These are phyloP conservation scores for Ustilago trichophora DNA, from an alignment of 1,284 basidiomycete species.

Conservation along the genomic window DNA sequence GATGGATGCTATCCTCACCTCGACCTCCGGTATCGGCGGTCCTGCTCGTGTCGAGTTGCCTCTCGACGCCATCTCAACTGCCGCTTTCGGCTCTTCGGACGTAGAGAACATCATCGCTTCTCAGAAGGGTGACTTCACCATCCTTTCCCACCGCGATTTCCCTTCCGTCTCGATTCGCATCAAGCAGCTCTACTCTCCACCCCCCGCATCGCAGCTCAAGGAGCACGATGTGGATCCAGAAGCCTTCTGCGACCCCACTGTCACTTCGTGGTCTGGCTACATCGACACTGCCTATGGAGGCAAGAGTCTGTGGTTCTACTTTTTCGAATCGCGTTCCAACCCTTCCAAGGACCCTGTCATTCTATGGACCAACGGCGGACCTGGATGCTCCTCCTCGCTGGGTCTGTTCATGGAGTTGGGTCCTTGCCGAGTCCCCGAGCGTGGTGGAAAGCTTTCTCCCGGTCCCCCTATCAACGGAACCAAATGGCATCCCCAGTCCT, in stretches of 20 bases:
- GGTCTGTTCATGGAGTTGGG: conserved; percentile 76
- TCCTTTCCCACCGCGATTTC: conserved; percentile 55
- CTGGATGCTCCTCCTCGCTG: conserved; percentile 68
- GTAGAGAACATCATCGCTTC: conserved; percentile 44
- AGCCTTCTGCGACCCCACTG: conserved; percentile 61
- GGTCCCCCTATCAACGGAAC: conserved; percentile 70
- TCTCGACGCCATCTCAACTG: conserved; percentile 37
- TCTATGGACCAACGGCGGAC: conserved; percentile 60
- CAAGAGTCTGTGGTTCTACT: conserved; percentile 82
- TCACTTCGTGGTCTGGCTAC: conserved; percentile 63
- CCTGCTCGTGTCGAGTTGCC: conserved; percentile 44
- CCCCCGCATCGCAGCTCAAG: conserved; percentile 21
- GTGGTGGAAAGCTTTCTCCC: conserved; percentile 16
- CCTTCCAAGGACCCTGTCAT: conserved; percentile 75
- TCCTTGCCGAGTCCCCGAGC: conserved; percentile 66
- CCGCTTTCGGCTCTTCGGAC: conserved; percentile 27
- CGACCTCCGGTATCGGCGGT: conserved; percentile 23
- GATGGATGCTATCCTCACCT: conserved; percentile 13
- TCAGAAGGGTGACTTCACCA: conserved; percentile 38
- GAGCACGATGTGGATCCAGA: conserved; percentile 47
- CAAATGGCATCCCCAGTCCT: conserved; percentile 74
- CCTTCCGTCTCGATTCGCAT: conserved; percentile 52
- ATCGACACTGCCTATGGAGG: conserved; percentile 74
- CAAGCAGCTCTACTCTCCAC: conserved; percentile 48
- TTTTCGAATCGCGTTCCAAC: conserved; percentile 79